Base-by-base conservation (phyloP, 2,329 filamentous ascomycete genomes). In the Penicillium polonicum region DNA sequence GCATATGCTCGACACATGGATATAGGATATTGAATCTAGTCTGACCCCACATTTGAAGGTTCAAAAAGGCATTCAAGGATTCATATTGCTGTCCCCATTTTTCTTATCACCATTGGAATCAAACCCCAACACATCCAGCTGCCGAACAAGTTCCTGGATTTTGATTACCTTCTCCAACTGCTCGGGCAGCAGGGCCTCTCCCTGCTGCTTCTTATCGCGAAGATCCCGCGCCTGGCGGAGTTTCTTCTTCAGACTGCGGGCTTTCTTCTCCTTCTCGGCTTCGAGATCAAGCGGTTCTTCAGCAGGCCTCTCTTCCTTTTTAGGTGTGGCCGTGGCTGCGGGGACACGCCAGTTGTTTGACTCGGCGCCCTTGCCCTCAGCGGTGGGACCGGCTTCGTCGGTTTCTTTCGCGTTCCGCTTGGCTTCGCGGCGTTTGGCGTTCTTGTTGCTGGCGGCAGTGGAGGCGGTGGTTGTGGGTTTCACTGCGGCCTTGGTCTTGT, bases 111-210 rank as follows among this genome's bases (percentile, higher is more conserved):
- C 91, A 10, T 95, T 89, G 1, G 84, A 77, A 72, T 95, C 89
- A 62, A 97, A 91, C 0, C 93, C 93, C 29, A 99, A 80, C 2
- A 85, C 83, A 68, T 95, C 90, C 55, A 99, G 78, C 72, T 97
- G 92, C 13, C 92, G 85, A 57, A 97, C 87, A 50, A 99, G 83
- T 78, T 99, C 94, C 62, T 91, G 91, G 73, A 99, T 96, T 76
- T 94, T 96, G 74, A 96, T 95, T 55, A 99, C 91, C 79, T 99
- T 99, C 67, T 93, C 92, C 63, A 97, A 88, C 78, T 99, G 94
- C 78, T 99, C 94, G 0, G 92, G 93, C 27, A 97, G 81, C 60
- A 99, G 78, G 5, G 85, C 82, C 71, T 91, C 89, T 21, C 94
- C 94, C 55, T 86, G 87, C 25, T 96, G 90, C 75, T 96, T 96